phyloP scores from a whole-genome alignment of 768 basidiomycete species.

The Termitomyces sp. region DNA sequence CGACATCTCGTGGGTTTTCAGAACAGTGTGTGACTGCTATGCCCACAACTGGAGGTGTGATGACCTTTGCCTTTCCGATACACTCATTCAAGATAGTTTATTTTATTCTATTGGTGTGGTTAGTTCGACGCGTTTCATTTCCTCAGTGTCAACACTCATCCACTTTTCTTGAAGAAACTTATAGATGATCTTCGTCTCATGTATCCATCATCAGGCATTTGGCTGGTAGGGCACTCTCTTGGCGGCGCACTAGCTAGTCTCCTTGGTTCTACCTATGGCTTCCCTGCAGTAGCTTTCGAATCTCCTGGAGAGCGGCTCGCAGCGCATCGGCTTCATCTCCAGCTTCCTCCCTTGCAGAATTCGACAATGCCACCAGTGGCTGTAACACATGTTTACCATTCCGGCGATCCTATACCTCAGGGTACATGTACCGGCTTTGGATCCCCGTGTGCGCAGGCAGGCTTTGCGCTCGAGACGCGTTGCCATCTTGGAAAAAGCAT shows the following conservation, averaged over 20 bases:
- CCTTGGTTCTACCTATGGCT: slow-evolving; percentile 87
- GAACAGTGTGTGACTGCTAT: slow-evolving; percentile 87
- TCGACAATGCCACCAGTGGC: slow-evolving; percentile 26
- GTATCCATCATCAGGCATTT: slow-evolving; percentile 81
- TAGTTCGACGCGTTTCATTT: slow-evolving; percentile 21
- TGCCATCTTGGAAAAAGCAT: slow-evolving; percentile 91
- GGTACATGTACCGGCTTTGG: slow-evolving; percentile 71
- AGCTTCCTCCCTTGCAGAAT: slow-evolving; percentile 48
- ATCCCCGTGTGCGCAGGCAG: slow-evolving; percentile 75
- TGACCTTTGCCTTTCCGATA: slow-evolving; percentile 72
- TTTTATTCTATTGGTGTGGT: slow-evolving; percentile 90
- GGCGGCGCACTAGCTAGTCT: slow-evolving; percentile 89
- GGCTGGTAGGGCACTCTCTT: slow-evolving; percentile 86
- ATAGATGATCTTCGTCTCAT: slow-evolving; percentile 81
- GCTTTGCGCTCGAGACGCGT: slow-evolving; percentile 81
- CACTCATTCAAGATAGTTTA: slow-evolving; percentile 83
- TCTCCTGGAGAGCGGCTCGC: slow-evolving; percentile 73
- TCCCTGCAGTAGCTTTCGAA: slow-evolving; percentile 88
- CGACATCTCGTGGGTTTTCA: slow-evolving; percentile 80
- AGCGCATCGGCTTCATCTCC: slow-evolving; percentile 80
- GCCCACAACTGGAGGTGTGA: slow-evolving; percentile 67
- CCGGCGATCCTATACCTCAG: slow-evolving; percentile 89
- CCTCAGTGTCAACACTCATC: not conserved
- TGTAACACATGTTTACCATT: slow-evolving; percentile 83
- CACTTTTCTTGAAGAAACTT: slow-evolving; percentile 49